Evolutionary conservation across 371 early-diverging fungal genomes (phyloP).

Genomic region (Saksenaea vasiformis): DNA sequence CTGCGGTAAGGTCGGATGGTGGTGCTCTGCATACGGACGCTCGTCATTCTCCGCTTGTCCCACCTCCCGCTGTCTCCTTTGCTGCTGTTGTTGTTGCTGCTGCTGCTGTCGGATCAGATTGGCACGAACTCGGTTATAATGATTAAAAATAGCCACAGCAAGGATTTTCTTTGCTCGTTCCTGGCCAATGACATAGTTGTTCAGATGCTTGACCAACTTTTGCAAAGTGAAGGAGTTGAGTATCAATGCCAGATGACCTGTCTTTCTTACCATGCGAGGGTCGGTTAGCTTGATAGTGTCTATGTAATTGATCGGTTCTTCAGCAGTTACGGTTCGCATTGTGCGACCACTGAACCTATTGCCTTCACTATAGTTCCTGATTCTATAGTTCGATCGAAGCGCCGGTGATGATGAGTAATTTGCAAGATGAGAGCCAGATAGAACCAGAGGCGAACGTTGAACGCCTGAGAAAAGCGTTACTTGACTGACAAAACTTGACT

Average conservation of each 20-base stretch:
- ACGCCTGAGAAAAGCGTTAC: background rate
- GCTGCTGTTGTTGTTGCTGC: slow-evolving; percentile 5
- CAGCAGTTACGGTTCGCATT: background rate
- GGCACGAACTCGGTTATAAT: slow-evolving; percentile 80
- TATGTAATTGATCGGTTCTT: background rate
- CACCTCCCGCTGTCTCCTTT: background rate
- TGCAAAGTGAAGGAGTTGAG: background rate
- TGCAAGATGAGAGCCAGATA: background rate
- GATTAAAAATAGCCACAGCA: slow-evolving; percentile 87
- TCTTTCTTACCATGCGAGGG: background rate
- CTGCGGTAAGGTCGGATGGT: slow-evolving; percentile 19
- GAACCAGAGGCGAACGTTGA: background rate
- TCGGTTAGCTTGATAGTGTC: background rate
- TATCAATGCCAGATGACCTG: background rate
- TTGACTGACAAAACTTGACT: background rate
- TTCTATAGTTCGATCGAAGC: background rate
- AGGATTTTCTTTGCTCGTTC: slow-evolving; percentile 81
- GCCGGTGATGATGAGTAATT: background rate
- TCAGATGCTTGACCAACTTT: slow-evolving; percentile 82
- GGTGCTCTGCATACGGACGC: slow-evolving; percentile 17
- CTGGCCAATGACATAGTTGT: slow-evolving; percentile 90
- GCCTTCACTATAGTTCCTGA: background rate
- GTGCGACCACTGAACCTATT: background rate
- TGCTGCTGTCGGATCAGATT: slow-evolving; percentile 38
- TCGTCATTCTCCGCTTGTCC: slow-evolving; percentile 3